phyloP scores from a whole-genome alignment of 2,329 filamentous ascomycete species.

The Domatiomyces globalis region DNA sequence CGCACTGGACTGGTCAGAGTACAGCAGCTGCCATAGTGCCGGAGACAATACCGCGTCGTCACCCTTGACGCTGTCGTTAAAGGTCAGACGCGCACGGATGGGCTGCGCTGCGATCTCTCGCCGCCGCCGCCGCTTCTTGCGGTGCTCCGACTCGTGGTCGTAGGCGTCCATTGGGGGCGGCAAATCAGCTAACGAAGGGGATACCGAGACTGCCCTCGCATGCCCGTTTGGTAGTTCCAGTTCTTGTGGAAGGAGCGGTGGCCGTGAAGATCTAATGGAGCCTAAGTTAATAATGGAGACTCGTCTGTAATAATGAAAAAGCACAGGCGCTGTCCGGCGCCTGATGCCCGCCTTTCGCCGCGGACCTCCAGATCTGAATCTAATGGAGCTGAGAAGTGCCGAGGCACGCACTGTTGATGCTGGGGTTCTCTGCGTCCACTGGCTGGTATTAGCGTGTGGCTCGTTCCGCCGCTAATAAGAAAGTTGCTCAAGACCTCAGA shows the following conservation, averaged over 20 bases:
- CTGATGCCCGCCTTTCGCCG: too few relatives aligned
- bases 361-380: too few relatives aligned
- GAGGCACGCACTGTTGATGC: too few relatives aligned
- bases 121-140: conserved; percentile 37
- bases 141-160: conserved; percentile 29
- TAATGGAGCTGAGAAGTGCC: too few relatives aligned
- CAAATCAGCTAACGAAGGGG: neutral
- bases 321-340: too few relatives aligned
- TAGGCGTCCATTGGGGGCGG: conserved; percentile 30
- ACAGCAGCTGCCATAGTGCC: conserved; percentile 49
- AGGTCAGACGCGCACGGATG: conserved; percentile 62
- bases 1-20: neutral
- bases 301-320: too few relatives aligned
- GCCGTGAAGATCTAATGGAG: neutral
- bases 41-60: conserved; percentile 77
- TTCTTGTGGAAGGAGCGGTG: neutral
- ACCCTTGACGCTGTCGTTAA: conserved; percentile 73
- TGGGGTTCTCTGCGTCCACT: too few relatives aligned
- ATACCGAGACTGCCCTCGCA: neutral
- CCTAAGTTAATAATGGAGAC: neutral
- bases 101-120: conserved; percentile 36
- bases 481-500: too few relatives aligned
- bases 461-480: too few relatives aligned
- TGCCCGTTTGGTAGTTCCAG: neutral
- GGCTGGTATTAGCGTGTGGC: too few relatives aligned